Conservation (phyloP, 495 filamentous ascomycete species). For the Talaromyces trachyspermus region DNA sequence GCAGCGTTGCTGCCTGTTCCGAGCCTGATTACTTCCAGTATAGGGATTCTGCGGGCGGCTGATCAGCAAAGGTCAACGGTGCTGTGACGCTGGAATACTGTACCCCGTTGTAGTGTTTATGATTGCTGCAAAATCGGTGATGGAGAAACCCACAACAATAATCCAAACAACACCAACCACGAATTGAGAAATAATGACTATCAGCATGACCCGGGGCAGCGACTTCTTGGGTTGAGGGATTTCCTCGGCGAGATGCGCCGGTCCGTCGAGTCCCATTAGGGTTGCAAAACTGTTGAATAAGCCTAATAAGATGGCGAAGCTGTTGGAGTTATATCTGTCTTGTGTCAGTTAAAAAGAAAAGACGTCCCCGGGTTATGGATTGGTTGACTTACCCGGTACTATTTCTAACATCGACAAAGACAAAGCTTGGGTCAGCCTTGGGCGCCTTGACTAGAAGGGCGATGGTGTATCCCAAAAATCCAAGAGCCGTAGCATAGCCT, state of each 20-base stretch:
- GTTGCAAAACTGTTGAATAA: not conserved
- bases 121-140: not conserved
- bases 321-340: not conserved
- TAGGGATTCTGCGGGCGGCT: conserved; percentile 1
- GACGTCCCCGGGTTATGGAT: not conserved
- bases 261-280: conserved; percentile 1
- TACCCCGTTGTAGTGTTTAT: conserved; percentile 4
- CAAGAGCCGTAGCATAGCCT: not conserved
- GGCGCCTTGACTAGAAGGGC: not conserved
- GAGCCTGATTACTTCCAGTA: conserved; percentile 1
- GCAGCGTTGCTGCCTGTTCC: conserved; percentile 6
- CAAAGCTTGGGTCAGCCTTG: not conserved
- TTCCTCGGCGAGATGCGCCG: conserved; percentile 6
- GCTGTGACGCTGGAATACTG: not conserved
- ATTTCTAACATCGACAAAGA: conserved; percentile 4
- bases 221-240: not conserved
- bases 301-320: not conserved
- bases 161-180: conserved; percentile 5
- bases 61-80: too few species aligned
- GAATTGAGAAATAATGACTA: not conserved
- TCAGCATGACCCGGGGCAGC: conserved; percentile 3
- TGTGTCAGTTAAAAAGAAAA: not conserved
- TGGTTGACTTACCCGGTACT: conserved; percentile 2
- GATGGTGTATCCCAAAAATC: conserved; percentile 4
- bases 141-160: conserved; percentile 3